Evolutionary conservation across 257 asterid species (phyloP).

Genomic region (Scutellaria galericulata): DNA sequence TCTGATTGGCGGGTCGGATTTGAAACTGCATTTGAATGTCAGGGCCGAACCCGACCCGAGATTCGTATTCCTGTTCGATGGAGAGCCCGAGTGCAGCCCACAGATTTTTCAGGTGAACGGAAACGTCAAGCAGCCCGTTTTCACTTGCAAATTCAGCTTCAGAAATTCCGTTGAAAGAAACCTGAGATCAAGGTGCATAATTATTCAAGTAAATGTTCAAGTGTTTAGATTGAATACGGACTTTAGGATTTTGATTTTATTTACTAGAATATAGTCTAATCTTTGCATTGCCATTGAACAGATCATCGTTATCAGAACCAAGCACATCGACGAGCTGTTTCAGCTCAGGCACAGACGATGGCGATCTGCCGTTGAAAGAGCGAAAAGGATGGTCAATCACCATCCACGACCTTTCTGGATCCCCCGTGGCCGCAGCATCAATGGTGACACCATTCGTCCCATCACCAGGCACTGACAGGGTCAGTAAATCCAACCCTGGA

Average conservation of each 20-base stretch:
- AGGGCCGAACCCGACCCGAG: slow-evolving; percentile 94
- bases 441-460: slow-evolving; percentile 98
- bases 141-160: slow-evolving; percentile 87
- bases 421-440: slow-evolving; percentile 94
- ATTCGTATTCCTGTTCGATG: slow-evolving; percentile 90
- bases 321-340: slow-evolving; percentile 75
- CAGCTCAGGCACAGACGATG: slow-evolving; percentile 37
- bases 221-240: neutral
- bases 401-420: slow-evolving; percentile 93
- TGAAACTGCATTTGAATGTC: slow-evolving; percentile 64
- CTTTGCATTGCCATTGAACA: slow-evolving; percentile 38
- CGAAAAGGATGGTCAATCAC: slow-evolving; percentile 98
- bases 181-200: slow-evolving; percentile 78
- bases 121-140: slow-evolving; percentile 84
- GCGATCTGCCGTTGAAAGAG: slow-evolving; percentile 51
- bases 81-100: slow-evolving; percentile 98
- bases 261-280: slow-evolving; percentile 21
- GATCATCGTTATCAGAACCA: slow-evolving; percentile 76
- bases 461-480: slow-evolving; percentile 74
- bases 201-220: neutral
- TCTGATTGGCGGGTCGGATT: slow-evolving; percentile 44
- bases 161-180: slow-evolving; percentile 67
- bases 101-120: slow-evolving; percentile 97
- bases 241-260: neutral
- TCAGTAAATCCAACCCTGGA: slow-evolving; percentile 87